Percentiles rank a stretch among this genome's conserved stretches.
Conservation (phyloP, 2,329 filamentous ascomycete genomes). For the Phyllosticta ampelicida region DNA sequence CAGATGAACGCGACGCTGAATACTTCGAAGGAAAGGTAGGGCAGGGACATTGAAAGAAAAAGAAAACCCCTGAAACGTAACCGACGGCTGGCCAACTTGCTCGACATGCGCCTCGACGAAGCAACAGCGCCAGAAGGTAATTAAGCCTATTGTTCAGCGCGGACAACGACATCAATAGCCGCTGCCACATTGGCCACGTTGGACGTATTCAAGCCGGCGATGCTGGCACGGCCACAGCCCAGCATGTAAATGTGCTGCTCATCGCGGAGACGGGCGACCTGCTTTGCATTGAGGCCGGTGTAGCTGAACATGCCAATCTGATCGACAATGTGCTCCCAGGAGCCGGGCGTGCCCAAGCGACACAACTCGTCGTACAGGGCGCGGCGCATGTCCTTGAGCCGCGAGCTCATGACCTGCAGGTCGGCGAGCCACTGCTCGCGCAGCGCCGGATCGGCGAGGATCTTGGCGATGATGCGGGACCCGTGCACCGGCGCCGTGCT, state of each 20-base stretch:
- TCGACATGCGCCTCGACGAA: neutral
- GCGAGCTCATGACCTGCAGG: slow-evolving; percentile 23
- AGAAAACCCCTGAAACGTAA: neutral
- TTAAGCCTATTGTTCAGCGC: neutral
- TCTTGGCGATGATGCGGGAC: slow-evolving; percentile 19
- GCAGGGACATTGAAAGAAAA: too few species aligned
- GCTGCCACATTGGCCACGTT: slow-evolving; percentile 10
- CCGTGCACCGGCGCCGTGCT: slow-evolving; percentile 23
- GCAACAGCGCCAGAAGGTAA: neutral
- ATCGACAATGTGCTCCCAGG: slow-evolving; percentile 22
- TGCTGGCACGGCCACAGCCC: slow-evolving; percentile 22
- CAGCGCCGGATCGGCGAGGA: slow-evolving; percentile 18
- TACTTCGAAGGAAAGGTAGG: neutral
- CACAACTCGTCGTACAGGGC: slow-evolving; percentile 18
- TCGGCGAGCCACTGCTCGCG: slow-evolving; percentile 23
- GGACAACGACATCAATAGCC: slow-evolving; percentile 12
- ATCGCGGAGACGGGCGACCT: slow-evolving; percentile 22
- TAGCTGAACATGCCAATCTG: slow-evolving; percentile 35
- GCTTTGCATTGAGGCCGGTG: slow-evolving; percentile 23
- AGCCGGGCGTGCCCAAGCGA: slow-evolving; percentile 16
- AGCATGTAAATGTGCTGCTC: slow-evolving; percentile 29
- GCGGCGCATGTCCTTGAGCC: slow-evolving; percentile 24
- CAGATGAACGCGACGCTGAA: neutral
- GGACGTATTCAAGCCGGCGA: slow-evolving; percentile 14
- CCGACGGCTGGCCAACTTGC: neutral